Evolutionary conservation across 371 early-diverging fungal genomes (phyloP).

Genomic region (Mortierella sp.): DNA sequence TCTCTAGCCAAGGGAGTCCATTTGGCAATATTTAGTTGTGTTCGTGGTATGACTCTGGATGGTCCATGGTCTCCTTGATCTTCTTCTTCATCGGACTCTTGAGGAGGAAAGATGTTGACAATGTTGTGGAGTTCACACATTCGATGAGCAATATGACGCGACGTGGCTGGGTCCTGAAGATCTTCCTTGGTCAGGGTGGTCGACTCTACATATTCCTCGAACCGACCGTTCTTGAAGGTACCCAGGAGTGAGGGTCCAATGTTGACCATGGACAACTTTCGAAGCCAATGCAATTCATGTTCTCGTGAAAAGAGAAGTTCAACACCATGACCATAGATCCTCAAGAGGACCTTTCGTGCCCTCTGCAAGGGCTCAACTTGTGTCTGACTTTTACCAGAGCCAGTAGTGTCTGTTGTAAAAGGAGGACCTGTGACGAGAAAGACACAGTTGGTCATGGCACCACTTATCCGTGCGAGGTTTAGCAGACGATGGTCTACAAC

Average conservation of each 20-base stretch:
- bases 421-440: slow-evolving; percentile 70
- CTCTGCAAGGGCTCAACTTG: slow-evolving; percentile 2
- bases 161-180: slow-evolving; percentile 69
- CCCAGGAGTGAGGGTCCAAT: slow-evolving; percentile 86
- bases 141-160: slow-evolving; percentile 79
- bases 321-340: slow-evolving; percentile 84
- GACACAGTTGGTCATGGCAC: slow-evolving; percentile 91
- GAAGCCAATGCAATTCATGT: slow-evolving; percentile 84
- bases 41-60: slow-evolving; percentile 61
- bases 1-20: slow-evolving; percentile 68
- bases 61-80: no score
- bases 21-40: slow-evolving; percentile 74
- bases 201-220: slow-evolving; percentile 88
- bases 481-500: slow-evolving; percentile 50
- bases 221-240: slow-evolving; percentile 88
- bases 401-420: slow-evolving; percentile 1
- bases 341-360: slow-evolving; percentile 67
- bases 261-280: slow-evolving; percentile 71
- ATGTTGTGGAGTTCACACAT: slow-evolving; percentile 81
- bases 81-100: slow-evolving; percentile 24
- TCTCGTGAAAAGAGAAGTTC: slow-evolving; percentile 81
- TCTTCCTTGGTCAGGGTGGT: slow-evolving; percentile 76
- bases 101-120: slow-evolving; percentile 71
- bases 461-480: slow-evolving; percentile 71
- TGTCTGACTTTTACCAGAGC: neutral